Conservation (phyloP, 2,329 filamentous ascomycete genomes). For the Hypoxylon sp. region DNA sequence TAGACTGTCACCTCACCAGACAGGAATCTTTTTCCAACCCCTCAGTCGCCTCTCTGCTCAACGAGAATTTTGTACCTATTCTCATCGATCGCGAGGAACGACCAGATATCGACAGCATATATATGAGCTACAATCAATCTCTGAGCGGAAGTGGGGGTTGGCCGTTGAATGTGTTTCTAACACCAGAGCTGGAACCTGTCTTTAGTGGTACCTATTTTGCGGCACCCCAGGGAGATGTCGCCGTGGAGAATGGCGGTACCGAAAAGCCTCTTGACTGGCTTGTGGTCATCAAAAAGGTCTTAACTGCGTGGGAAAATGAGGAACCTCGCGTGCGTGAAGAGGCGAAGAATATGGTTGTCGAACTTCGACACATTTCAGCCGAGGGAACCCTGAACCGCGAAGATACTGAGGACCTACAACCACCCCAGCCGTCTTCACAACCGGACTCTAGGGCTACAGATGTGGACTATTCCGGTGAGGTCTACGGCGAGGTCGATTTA, state of each 20-base stretch:
- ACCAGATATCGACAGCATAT: constrained; percentile 93
- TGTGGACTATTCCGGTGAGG: constrained; percentile 49
- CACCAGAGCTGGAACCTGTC: constrained; percentile 89
- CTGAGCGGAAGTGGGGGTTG: constrained; percentile 91
- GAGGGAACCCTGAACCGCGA: constrained; percentile 76
- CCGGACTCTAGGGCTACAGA: constrained; percentile 21
- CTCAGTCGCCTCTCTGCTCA: constrained; percentile 83
- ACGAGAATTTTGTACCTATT: constrained; percentile 88
- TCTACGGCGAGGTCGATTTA: constrained; percentile 81
- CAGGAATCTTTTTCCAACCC: constrained; percentile 89
- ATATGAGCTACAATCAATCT: constrained; percentile 98
- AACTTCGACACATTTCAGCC: constrained; percentile 87
- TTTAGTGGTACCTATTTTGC: constrained; percentile 98
- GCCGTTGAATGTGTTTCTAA: constrained; percentile 97
- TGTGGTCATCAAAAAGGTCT: constrained; percentile 83
- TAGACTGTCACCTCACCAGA: constrained; percentile 90
- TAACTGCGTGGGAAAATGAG: constrained; percentile 81
- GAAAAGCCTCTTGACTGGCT: constrained; percentile 81
- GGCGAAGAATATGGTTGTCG: constrained; percentile 82
- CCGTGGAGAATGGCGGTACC: constrained; percentile 59
- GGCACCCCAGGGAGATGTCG: constrained; percentile 65
- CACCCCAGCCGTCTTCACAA: constrained; percentile 31
- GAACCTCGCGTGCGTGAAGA: constrained; percentile 85
- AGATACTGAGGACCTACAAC: constrained; percentile 48
- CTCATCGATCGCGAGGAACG: constrained; percentile 94